Evolutionary conservation across 2,329 filamentous ascomycete genomes (phyloP).

Genomic region (Aspergillus ruber): DNA sequence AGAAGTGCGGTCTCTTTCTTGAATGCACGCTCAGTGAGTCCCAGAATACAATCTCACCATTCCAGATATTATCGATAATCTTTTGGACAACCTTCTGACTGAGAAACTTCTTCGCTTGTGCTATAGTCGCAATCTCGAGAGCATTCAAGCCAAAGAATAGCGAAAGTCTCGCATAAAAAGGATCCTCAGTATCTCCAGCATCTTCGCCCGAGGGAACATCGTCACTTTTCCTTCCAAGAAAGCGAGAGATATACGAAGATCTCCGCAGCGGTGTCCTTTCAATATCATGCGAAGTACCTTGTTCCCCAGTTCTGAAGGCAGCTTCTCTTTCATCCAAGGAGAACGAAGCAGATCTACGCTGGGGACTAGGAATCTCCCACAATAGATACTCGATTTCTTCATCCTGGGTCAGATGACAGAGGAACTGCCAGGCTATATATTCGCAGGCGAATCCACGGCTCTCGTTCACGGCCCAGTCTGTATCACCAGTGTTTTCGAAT

Average conservation of each 20-base stretch:
- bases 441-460: slow-evolving; percentile 54
- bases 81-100: slow-evolving; percentile 74
- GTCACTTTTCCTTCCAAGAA: slow-evolving; percentile 31
- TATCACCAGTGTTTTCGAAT: slow-evolving; percentile 46
- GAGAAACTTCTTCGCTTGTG: slow-evolving; percentile 76
- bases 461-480: slow-evolving; percentile 52
- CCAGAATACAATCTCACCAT: slow-evolving; percentile 83
- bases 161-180: slow-evolving; percentile 50
- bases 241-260: slow-evolving; percentile 15
- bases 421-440: slow-evolving; percentile 56
- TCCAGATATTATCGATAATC: slow-evolving; percentile 78
- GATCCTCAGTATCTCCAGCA: slow-evolving; percentile 36
- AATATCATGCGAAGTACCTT: slow-evolving; percentile 7
- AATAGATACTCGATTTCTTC: slow-evolving; percentile 54
- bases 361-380: slow-evolving; percentile 40
- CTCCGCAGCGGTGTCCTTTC: slow-evolving; percentile 25
- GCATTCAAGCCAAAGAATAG: slow-evolving; percentile 76
- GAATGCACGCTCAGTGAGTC: slow-evolving; percentile 66
- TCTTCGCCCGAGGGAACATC: not conserved
- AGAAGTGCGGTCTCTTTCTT: slow-evolving; percentile 68
- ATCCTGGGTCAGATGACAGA: slow-evolving; percentile 49
- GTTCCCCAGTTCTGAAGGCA: slow-evolving; percentile 7
- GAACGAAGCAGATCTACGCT: slow-evolving; percentile 11
- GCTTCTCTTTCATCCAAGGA: slow-evolving; percentile 15
- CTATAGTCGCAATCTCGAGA: slow-evolving; percentile 76